Conservation (phyloP, 371 early-diverging fungal species). For the Mortierella sp. region DNA sequence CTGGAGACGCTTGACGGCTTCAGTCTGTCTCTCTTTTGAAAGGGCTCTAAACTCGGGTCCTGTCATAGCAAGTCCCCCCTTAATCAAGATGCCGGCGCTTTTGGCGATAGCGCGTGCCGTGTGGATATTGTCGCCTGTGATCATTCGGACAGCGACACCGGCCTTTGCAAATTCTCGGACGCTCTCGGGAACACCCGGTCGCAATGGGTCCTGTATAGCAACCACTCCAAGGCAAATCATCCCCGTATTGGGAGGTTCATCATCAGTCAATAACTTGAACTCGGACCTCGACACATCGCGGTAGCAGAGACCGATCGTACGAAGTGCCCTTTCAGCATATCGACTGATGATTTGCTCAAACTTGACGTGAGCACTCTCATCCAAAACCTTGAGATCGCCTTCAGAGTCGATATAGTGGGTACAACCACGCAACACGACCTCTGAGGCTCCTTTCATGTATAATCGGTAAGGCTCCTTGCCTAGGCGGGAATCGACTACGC, state of each 20-base stretch:
- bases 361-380: constrained; percentile 57
- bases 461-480: constrained; percentile 64
- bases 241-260: constrained; percentile 70
- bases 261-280: constrained; percentile 56
- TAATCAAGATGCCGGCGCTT: constrained; percentile 87
- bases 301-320: constrained; percentile 90
- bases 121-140: constrained; percentile 95
- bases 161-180: constrained; percentile 86
- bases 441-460: constrained; percentile 88
- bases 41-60: constrained; percentile 90
- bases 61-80: constrained; percentile 86
- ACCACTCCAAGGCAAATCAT: constrained; percentile 84
- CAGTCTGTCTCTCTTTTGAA: constrained; percentile 81
- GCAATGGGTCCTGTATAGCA: constrained; percentile 94
- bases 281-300: constrained; percentile 65
- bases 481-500: constrained; percentile 60
- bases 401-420: constrained; percentile 66
- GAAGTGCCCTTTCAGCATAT: constrained; percentile 87
- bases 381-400: constrained; percentile 65
- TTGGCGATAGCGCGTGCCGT: constrained; percentile 93
- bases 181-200: constrained; percentile 88
- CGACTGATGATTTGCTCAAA: constrained; percentile 71
- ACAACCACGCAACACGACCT: constrained; percentile 78
- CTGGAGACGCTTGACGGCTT: constrained; percentile 85
- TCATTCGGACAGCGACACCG: constrained; percentile 96